phyloP scores from a whole-genome alignment of 768 basidiomycete species.

The Kwoniella pini region DNA sequence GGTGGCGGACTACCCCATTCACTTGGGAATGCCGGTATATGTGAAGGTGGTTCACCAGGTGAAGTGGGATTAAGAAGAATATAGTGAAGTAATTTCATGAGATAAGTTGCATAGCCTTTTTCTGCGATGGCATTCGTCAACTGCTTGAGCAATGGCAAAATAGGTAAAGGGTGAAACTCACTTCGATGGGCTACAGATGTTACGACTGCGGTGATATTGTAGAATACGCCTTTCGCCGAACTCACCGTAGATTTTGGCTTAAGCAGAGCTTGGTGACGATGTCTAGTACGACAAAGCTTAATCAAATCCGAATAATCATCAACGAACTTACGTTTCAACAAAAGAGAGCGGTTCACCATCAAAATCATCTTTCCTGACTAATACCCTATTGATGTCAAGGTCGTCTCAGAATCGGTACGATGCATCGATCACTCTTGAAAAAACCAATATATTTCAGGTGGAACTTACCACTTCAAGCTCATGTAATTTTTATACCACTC shows the following conservation, averaged over 20 bases:
- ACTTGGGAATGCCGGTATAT: neutral
- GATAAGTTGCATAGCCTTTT: slow-evolving; percentile 3
- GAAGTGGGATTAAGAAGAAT: neutral
- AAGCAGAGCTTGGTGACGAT: neutral
- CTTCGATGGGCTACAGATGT: neutral
- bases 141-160: no score
- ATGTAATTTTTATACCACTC: neutral
- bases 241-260: neutral
- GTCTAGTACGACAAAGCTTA: neutral
- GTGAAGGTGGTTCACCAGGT: neutral
- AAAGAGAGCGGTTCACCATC: slow-evolving; percentile 3
- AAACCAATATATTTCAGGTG: no score
- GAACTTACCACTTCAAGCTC: neutral
- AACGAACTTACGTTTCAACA: slow-evolving; percentile 7
- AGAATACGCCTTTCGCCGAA: neutral
- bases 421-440: no score
- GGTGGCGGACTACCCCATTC: neutral
- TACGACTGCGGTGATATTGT: slow-evolving; percentile 3
- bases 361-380: slow-evolving; percentile 13
- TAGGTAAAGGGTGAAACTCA: neutral
- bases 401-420: no score
- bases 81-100: neutral
- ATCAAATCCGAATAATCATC: no score
- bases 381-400: slow-evolving; percentile 11
- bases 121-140: neutral